A percentile compares a stretch with the other conserved stretches of the same genome.
These are phyloP conservation scores for Ilyonectria robusta DNA, from an alignment of 2,329 filamentous ascomycete species.

Conservation along the genomic window DNA sequence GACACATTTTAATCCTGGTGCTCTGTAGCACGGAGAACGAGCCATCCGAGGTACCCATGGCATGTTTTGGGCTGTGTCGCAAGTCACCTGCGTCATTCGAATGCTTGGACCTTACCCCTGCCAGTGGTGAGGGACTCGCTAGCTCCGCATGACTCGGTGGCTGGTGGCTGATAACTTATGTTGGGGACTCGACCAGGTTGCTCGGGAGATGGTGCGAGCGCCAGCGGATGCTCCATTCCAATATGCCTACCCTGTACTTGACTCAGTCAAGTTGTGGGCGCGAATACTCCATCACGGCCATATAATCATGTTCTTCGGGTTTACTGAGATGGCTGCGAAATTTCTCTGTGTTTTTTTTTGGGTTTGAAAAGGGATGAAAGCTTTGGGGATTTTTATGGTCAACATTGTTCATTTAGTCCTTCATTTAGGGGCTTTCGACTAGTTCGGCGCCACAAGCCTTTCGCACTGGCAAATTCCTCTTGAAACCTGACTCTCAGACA, in stretches of 20 bases:
- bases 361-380: too few relatives aligned
- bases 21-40: background rate
- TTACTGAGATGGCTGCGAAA: too few relatives aligned
- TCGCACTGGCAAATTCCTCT: too few relatives aligned
- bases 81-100: constrained; percentile 47
- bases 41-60: background rate
- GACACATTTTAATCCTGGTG: background rate
- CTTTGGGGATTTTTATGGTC: too few relatives aligned
- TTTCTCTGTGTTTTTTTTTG: too few relatives aligned
- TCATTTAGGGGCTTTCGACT: too few relatives aligned
- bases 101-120: constrained; percentile 20
- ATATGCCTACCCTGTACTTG: background rate
- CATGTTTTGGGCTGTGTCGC: constrained; percentile 16
- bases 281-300: too few relatives aligned
- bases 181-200: background rate
- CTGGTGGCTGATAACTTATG: background rate
- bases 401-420: too few relatives aligned
- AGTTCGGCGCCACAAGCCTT: too few relatives aligned
- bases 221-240: background rate
- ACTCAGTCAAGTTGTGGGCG: too few relatives aligned
- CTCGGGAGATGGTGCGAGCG: background rate
- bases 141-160: constrained; percentile 21
- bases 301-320: too few relatives aligned
- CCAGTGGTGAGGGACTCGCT: constrained; percentile 32
- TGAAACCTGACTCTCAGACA: too few relatives aligned